Conservation (phyloP, 2,329 filamentous ascomycete species). For the Penicillium sclerotigenum region DNA sequence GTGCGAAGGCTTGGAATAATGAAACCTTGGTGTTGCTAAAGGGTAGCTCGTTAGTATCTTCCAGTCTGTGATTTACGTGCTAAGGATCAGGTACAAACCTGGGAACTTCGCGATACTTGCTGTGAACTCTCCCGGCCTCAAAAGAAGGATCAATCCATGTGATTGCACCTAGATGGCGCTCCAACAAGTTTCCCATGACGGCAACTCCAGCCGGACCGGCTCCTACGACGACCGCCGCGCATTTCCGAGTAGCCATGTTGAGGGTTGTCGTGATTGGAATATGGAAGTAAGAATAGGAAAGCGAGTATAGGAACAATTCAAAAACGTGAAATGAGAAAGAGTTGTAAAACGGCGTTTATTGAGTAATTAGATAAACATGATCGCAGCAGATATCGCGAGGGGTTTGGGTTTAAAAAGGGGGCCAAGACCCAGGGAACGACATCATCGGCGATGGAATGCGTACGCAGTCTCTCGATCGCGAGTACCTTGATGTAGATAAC, state of each 20-base stretch:
- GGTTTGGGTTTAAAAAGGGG: constrained; percentile 9
- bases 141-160: constrained; percentile 60
- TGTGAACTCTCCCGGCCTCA: constrained; percentile 51
- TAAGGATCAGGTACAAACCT: constrained; percentile 33
- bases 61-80: background rate
- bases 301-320: background rate
- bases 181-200: constrained; percentile 60
- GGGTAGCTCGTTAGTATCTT: background rate
- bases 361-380: constrained; percentile 21
- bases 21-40: constrained; percentile 59
- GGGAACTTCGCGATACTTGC: constrained; percentile 60
- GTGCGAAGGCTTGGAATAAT: constrained; percentile 57
- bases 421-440: constrained; percentile 14
- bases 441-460: constrained; percentile 14
- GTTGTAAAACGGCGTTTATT: constrained; percentile 2
- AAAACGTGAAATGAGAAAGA: background rate
- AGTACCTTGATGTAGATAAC: constrained; percentile 19
- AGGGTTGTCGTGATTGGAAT: background rate
- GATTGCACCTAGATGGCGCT: constrained; percentile 52
- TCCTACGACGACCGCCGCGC: constrained; percentile 57
- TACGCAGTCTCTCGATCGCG: no score
- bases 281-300: background rate
- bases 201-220: constrained; percentile 60
- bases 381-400: constrained; percentile 1
- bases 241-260: constrained; percentile 36